Percentiles rank a stretch among this genome's conserved stretches.
Conservation (phyloP, 2,329 filamentous ascomycete genomes). For the Ilyonectria robusta region DNA sequence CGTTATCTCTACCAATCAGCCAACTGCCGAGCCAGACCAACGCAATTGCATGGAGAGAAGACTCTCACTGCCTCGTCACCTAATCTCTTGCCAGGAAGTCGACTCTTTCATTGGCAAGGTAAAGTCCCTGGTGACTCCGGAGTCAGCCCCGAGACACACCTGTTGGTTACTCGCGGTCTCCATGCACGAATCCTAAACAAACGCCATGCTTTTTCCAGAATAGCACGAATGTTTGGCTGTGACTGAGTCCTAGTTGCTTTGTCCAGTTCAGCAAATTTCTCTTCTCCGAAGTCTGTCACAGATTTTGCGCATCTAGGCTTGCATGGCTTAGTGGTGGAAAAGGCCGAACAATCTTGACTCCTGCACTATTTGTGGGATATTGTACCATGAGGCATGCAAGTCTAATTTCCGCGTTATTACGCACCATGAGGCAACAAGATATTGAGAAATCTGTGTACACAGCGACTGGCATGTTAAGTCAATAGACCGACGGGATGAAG, state of each 20-base stretch:
- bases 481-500: constrained; percentile 4
- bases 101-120: not conserved
- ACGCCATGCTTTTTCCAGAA: too few relatives aligned
- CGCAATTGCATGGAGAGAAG: not conserved
- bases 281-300: too few relatives aligned
- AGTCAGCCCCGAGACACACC: not conserved
- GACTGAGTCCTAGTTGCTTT: too few relatives aligned
- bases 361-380: constrained; percentile 4
- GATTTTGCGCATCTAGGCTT: too few relatives aligned
- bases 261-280: too few relatives aligned
- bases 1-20: not conserved
- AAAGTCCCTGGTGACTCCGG: not conserved
- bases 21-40: not conserved
- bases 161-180: not conserved
- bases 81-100: not conserved
- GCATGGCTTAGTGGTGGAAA: not conserved
- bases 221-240: too few relatives aligned
- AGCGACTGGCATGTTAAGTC: constrained; percentile 5
- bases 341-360: constrained; percentile 4
- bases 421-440: constrained; percentile 5
- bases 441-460: constrained; percentile 4
- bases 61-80: not conserved
- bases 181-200: not conserved
- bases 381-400: not conserved
- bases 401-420: constrained; percentile 4